Conservation (phyloP, 257 asterid species). For the Salvia rosmarinus region DNA sequence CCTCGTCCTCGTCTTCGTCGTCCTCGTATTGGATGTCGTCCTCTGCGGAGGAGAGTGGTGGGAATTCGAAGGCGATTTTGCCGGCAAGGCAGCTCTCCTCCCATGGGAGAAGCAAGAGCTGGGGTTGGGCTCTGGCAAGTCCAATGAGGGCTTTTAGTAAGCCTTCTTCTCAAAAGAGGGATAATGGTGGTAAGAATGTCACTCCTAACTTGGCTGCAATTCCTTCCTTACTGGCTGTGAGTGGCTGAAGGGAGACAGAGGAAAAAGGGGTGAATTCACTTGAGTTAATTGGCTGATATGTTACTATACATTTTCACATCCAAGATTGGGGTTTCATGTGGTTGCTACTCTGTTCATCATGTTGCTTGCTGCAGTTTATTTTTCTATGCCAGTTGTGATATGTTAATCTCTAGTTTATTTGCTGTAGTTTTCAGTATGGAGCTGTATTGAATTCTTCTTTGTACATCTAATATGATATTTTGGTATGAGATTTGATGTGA, state of each 20-base stretch:
- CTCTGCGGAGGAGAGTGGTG: constrained; percentile 58
- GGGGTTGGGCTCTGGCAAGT: constrained; percentile 99
- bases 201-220: constrained; percentile 80
- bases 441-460: constrained; percentile 32
- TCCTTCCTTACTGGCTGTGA: constrained; percentile 79
- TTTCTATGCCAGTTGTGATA: constrained; percentile 17
- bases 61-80: constrained; percentile 38
- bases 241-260: constrained; percentile 47
- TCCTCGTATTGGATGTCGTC: constrained; percentile 67
- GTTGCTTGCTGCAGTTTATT: constrained; percentile 20
- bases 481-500: constrained; percentile 35
- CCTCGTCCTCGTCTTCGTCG: constrained; percentile 82
- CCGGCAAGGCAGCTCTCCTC: constrained; percentile 46
- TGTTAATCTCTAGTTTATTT: constrained; percentile 34
- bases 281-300: constrained; percentile 38
- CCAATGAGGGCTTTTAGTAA: constrained; percentile 93
- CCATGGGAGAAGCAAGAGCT: constrained; percentile 87
- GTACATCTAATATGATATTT: constrained; percentile 36
- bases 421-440: constrained; percentile 18
- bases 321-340: constrained; percentile 47
- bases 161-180: constrained; percentile 62
- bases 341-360: constrained; percentile 43
- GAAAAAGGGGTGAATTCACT: constrained; percentile 14
- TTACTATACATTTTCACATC: constrained; percentile 46
- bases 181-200: constrained; percentile 53